These are phyloP conservation scores for Phytophthora crassamura DNA, from an alignment of 352 stramenopile genomes.

Conservation along the genomic window DNA sequence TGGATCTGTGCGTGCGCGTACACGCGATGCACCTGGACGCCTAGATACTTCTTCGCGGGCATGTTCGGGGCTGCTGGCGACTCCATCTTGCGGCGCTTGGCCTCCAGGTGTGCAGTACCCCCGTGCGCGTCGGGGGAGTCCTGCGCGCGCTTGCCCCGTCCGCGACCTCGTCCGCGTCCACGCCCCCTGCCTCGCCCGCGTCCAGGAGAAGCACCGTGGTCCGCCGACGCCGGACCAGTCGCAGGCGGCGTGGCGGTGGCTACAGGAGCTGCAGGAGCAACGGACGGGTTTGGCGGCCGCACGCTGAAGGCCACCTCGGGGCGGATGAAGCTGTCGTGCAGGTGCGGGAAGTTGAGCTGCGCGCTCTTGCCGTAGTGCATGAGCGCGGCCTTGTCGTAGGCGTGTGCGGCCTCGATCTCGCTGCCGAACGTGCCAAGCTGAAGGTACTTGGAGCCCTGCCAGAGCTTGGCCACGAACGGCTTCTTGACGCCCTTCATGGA, in stretches of 20 bases:
- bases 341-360: slow-evolving; percentile 83
- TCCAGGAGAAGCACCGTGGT: slow-evolving; percentile 29
- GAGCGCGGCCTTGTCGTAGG: slow-evolving; percentile 81
- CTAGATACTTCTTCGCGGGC: slow-evolving; percentile 68
- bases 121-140: slow-evolving; percentile 37
- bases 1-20: slow-evolving; percentile 83
- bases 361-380: slow-evolving; percentile 68
- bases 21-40: slow-evolving; percentile 72
- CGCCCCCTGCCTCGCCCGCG: slow-evolving; percentile 44
- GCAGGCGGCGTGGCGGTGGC: not conserved
- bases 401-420: slow-evolving; percentile 83
- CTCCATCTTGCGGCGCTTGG: slow-evolving; percentile 49
- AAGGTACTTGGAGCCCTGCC: slow-evolving; percentile 68
- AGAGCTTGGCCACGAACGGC: slow-evolving; percentile 80
- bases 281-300: slow-evolving; percentile 21
- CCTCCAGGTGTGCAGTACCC: slow-evolving; percentile 16
- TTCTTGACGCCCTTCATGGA: slow-evolving; percentile 84
- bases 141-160: slow-evolving; percentile 64
- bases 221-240: slow-evolving; percentile 1
- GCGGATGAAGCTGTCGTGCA: slow-evolving; percentile 73
- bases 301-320: slow-evolving; percentile 42
- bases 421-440: slow-evolving; percentile 76
- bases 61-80: slow-evolving; percentile 4
- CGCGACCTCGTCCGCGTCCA: slow-evolving; percentile 58
- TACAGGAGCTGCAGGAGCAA: slow-evolving; percentile 1